Evolutionary conservation across 192 early-diverging fungal species (phyloP), one percentile per base, ranked within the genome.

Genomic region (Lobosporangium transversale): DNA sequence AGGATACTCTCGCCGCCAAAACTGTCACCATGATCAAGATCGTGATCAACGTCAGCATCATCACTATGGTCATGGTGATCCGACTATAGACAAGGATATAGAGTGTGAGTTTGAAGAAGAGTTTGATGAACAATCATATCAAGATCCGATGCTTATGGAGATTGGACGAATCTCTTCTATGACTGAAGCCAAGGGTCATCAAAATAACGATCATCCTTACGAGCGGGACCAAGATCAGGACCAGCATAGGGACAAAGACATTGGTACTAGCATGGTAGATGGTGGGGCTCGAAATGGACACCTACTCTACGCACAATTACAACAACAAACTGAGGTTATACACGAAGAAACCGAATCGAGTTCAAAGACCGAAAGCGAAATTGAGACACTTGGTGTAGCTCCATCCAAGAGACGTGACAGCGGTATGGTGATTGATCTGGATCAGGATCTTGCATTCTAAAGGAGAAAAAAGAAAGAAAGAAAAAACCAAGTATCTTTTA

Each of bases 61-160:
- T 14, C 35, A 43, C 4, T 24, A 65, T 1, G 20, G 35, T 23
- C n/a, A n/a, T n/a, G n/a, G n/a, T n/a, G n/a, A 32, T 23, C 20
- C 50, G 31, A 8, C 10, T 26, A 43, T 52, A 35, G 68, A 37
- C 51, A 49, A 62, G 21, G 47, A 62, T 24, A 27, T 24, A 7
- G 58, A 44, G 7, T 55, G 47, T 32, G 53, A 27, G 45, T 55
- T 57, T 29, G 60, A 71, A 20, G 52, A 69, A 6, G 67, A 59
- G 58, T 61, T 61, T 58, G 69, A 63, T n/a, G 35, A 68, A 17
- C 48, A 44, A 18, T 8, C 55, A 12, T 40, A 64, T 58, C 55
- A 33, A 49, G 66, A 52, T 44, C 48, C 56, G 17, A 40, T 68
- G 56, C 20, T 68, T 10, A 7, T 40, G n/a, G n/a, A n/a, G n/a